Base-by-base conservation (phyloP, 225 moss, liverwort and hornwort species). In the Straminergon stramineum region DNA sequence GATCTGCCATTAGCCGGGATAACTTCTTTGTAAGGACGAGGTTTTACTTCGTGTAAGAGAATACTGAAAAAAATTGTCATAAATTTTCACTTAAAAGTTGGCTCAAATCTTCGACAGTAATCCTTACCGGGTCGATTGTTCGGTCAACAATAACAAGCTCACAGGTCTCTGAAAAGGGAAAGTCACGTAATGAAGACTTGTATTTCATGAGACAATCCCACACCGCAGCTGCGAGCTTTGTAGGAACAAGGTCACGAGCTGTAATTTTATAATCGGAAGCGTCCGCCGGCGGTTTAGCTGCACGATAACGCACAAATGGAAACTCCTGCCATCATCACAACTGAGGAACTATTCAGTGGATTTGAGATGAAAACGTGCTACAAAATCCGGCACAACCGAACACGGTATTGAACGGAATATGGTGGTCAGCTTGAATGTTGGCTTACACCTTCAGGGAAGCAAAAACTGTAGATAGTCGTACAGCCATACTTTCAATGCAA, bases 131-230 rank as follows among this genome's bases (percentile, higher is more conserved):
- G 87, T 99, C 99, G 79, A 99, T 91, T 53, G 97, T 96, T 81
- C 99, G 96, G 86, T 97, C 97, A 51, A 99, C 96, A 87, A 99
- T 96, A 70, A 99, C 88, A 68, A 97, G 97, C 89, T 97, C 97
- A 89, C 99, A 99, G 66, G 96, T 99, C 93, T 99, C 99, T 87
- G 86, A 90, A 87, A 92, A 90, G 51, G 99, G 99, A 91, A 99
- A 97, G 89, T 95, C 93, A 57, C 69, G 67, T 84, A 99, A 86
- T n/a, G 96, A 88, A 48, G 97, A 88, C 82, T 96, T 97, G 89
- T 93, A 97, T 85, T 96, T 99, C 97, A 99, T 97, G 85, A 99
- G 94, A 41, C 94, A 91, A 88, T 99, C 99, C 99, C 99, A 99
- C 34, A 99, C 89, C 55, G 94, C 96, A 79, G 96, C 95, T 84